These are phyloP conservation scores for Clonostachys solani DNA, from an alignment of 2,329 filamentous ascomycete species.

Conservation along the genomic window DNA sequence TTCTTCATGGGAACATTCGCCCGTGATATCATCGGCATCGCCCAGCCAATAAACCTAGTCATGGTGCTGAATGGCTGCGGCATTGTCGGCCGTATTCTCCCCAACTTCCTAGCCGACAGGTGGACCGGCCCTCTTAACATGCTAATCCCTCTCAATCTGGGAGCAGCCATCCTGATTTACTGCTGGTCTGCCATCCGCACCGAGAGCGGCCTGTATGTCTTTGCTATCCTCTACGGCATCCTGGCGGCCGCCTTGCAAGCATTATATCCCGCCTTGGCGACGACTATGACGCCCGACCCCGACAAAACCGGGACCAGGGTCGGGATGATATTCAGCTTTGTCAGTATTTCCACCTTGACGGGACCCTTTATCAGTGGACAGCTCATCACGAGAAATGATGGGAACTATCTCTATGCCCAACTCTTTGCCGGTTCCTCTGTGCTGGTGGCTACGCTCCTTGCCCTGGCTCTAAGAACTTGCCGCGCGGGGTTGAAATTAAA, in stretches of 20 bases:
- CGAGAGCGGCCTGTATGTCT: constrained; percentile 51
- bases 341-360: constrained; percentile 4
- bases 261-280: constrained; percentile 50
- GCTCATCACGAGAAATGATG: constrained; percentile 4
- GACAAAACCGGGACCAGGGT: constrained; percentile 28
- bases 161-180: constrained; percentile 38
- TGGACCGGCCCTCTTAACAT: constrained; percentile 54
- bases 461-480: no score
- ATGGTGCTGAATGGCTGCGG: constrained; percentile 63
- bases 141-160: constrained; percentile 42
- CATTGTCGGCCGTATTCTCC: constrained; percentile 50
- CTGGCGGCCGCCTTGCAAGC: constrained; percentile 57
- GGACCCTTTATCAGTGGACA: constrained; percentile 1
- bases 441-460: constrained; percentile 28
- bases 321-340: constrained; percentile 49
- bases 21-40: constrained; percentile 23
- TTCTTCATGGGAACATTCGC: constrained; percentile 47
- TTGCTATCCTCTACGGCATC: constrained; percentile 59
- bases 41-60: constrained; percentile 53
- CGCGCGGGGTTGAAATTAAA: no score
- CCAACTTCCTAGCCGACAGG: constrained; percentile 53
- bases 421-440: constrained; percentile 48
- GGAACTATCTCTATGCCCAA: constrained; percentile 21
- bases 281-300: background rate
- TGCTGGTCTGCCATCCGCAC: constrained; percentile 54